Evolutionary conservation across 2,329 filamentous ascomycete species (phyloP), one percentile per base, ranked within the genome.

Genomic region (Plenodomus tracheiphilus): DNA sequence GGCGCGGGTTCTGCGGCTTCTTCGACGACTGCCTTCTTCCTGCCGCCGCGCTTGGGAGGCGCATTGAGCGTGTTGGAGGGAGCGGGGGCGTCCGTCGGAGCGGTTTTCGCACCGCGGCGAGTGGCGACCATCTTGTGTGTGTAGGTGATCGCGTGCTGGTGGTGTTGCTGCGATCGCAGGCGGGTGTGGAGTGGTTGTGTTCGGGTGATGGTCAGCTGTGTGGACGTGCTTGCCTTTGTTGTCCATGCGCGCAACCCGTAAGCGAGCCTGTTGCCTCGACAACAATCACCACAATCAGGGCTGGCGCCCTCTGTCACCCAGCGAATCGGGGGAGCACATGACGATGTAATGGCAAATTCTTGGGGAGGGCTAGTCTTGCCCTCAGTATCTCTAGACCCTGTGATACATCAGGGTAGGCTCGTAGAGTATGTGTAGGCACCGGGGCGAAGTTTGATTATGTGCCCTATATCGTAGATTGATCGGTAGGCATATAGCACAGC

Each of bases 1-100:
- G 64, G 57, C 38, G 59, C 52, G 17, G 59, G 51, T 28, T 53
- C 59, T 22, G 49, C 18, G 7, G 43, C 49, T 44, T 63, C 61
- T 37, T 62, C 64, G 42, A 50, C 49, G 17, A 45, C 55, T 8
- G 58, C 55, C 58, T 64, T 64, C 56, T 59, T 65, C 56, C 57
- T 65, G 44, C 53, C 53, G 35, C 58, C 59, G 54, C 66, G 64
- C 50, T 70, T 70, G 41, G 66, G 66, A 41, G 66, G 64, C 22
- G 65, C 65, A 35, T 59, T 64, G 41, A 69, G 59, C n/a, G 61
- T 66, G 51, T 50, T 60, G 19, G 63, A 43, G 30, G 56, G 46
- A 19, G 65, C 55, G 52, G 61, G 53, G 28, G 54, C 46, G 28
- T 43, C 57, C 55, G 62, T 61, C 25, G 63, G 49, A 50, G 63